Evolutionary conservation across 257 asterid genomes (phyloP).

Genomic region (Solanum bulbocastanum): DNA sequence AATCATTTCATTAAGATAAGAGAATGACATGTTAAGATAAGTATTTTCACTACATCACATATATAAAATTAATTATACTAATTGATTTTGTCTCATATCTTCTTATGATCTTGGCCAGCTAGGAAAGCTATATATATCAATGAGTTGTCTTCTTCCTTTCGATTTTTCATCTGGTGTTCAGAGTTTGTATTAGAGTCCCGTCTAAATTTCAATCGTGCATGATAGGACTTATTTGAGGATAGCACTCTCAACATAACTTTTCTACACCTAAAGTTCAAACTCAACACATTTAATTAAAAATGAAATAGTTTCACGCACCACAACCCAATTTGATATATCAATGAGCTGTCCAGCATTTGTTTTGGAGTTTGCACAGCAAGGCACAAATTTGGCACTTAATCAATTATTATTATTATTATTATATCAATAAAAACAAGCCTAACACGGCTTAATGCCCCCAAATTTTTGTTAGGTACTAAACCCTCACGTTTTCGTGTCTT

Average conservation of each 20-base stretch:
- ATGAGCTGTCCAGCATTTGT: background rate
- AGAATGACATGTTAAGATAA: background rate
- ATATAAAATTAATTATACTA: background rate
- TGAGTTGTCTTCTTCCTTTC: background rate
- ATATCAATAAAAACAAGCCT: background rate
- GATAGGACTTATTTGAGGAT: rapidly evolving
- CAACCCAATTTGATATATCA: background rate
- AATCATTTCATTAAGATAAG: background rate
- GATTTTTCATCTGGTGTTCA: too few relatives aligned
- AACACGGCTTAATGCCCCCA: background rate
- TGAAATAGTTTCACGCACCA: background rate
- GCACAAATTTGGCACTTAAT: background rate
- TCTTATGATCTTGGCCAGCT: background rate
- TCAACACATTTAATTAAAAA: too few relatives aligned
- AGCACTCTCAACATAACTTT: too few relatives aligned
- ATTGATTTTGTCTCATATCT: background rate
- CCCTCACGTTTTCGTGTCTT: background rate
- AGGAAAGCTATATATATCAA: background rate
- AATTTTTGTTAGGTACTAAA: background rate
- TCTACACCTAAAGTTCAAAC: too few relatives aligned
- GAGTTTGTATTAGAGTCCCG: rapidly evolving
- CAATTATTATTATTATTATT: background rate
- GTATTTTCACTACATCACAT: background rate
- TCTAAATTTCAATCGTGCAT: rapidly evolving
- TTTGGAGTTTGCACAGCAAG: background rate